Percentiles rank a stretch among this genome's conserved stretches.
Conservation (phyloP, 495 filamentous ascomycete genomes). For the Penicillium turbatum region DNA sequence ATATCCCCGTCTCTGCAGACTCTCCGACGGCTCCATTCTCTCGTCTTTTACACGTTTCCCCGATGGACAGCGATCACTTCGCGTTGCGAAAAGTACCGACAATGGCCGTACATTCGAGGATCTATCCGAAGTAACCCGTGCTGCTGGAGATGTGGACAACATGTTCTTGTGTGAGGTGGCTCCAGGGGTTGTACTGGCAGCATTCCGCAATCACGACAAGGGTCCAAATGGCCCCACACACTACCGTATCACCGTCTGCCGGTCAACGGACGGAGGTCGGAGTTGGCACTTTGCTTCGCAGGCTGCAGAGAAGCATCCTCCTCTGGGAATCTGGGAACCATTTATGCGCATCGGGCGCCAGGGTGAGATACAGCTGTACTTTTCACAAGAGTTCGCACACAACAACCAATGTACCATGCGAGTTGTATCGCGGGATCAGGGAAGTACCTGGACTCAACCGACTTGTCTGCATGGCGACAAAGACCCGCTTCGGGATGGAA, state of each 20-base stretch:
- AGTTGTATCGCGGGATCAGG: constrained; percentile 52
- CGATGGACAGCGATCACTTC: constrained; percentile 26
- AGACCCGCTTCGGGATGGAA: constrained; percentile 52
- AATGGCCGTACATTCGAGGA: constrained; percentile 33
- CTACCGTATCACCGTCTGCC: constrained; percentile 60
- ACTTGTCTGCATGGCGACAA: constrained; percentile 45
- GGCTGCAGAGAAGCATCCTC: constrained; percentile 39
- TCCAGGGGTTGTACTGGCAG: constrained; percentile 47
- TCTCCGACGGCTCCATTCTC: constrained; percentile 39
- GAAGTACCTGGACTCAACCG: constrained; percentile 45
- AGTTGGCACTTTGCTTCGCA: constrained; percentile 54
- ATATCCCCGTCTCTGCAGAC: constrained; percentile 37
- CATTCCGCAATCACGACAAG: constrained; percentile 58
- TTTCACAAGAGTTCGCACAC: constrained; percentile 50
- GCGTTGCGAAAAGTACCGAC: constrained; percentile 36
- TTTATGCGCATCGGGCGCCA: constrained; percentile 50
- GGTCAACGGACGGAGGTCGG: constrained; percentile 49
- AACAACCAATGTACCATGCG: constrained; percentile 60
- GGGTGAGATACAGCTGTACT: constrained; percentile 54
- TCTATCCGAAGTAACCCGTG: constrained; percentile 36
- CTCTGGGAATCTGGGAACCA: constrained; percentile 58
- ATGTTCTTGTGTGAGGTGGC: constrained; percentile 51
- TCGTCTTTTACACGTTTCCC: constrained; percentile 39
- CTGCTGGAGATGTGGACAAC: constrained; percentile 54
- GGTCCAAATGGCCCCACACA: constrained; percentile 34